Evolutionary conservation across 2,329 filamentous ascomycete species (phyloP), one percentile per base, ranked within the genome.

Genomic region (Emmonsiellopsis sp.): DNA sequence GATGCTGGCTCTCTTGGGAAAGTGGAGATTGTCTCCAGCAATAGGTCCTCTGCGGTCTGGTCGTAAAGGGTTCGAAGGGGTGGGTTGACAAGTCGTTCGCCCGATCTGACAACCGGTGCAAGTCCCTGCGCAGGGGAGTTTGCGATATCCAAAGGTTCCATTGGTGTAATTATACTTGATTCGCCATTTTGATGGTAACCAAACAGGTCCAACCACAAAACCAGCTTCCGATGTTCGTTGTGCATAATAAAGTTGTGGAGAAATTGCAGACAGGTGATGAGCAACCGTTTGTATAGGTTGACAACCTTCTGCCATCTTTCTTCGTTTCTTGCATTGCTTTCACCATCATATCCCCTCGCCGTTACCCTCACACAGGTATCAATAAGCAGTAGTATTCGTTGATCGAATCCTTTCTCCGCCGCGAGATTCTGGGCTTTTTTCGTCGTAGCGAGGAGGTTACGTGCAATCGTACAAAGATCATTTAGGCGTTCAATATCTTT

Each of bases 221-320:
- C 80, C 59, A 84, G 73, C 61, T 85, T 85, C 40, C 81, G 72
- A 55, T 81, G 76, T 66, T 85, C 82, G 59, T 85, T 85, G 56
- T 82, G 77, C 62, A 82, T 81, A 46, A 83, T 80, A 48, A 84
- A 76, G 58, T 85, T 85, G 67, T 85, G 83, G 53, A 85, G 67
- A 58, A 83, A 84, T 62, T 85, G 82, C n/a, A 85, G 71, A 56
- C 79, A 81, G 2, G 81, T 83, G 53, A 84, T 84, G 60, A 85
- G 71, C 14, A 85, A 70, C 60, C 82, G 81, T 68, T 85, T 84
- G 68, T 83, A 84, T 3, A 80, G 76, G 62, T 82, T 83, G 56
- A 84, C 80, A 52, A 84, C 79, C 65, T 77, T 78, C 67, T 84
- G 80, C 81, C 81, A 84, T 58, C 80, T 79, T 59, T 83, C 80